These are phyloP conservation scores for Tuber indicum DNA, from an alignment of 495 filamentous ascomycete species.

Conservation along the genomic window DNA sequence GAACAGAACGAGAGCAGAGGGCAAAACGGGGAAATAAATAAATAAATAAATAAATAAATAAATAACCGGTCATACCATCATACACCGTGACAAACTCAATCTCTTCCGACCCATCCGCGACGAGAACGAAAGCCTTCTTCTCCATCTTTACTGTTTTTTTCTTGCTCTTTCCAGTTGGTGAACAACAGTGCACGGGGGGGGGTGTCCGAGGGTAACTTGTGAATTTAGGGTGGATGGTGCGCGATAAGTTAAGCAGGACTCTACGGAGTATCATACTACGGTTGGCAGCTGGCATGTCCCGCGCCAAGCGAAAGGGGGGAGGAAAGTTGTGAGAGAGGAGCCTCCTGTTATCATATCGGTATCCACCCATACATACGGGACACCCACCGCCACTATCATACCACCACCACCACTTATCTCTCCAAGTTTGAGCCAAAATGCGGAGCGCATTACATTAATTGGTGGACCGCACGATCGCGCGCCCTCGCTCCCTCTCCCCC, in stretches of 20 bases:
- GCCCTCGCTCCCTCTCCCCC: neutral
- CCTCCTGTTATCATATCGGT: neutral
- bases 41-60: neutral
- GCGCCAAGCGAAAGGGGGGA: neutral
- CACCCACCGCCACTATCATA: neutral
- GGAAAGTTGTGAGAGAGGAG: neutral
- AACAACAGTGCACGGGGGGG: neutral
- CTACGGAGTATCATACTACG: too few species aligned
- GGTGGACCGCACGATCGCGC: neutral
- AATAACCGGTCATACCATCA: constrained; percentile 16
- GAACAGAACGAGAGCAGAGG: neutral
- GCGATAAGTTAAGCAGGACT: neutral
- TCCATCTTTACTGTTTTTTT: neutral
- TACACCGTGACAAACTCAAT: constrained; percentile 36
- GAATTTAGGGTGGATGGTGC: neutral
- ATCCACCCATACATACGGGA: neutral
- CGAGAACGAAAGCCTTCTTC: constrained; percentile 20
- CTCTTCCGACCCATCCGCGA: constrained; percentile 32
- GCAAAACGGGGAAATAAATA: neutral
- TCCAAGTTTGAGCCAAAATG: neutral
- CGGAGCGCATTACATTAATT: neutral
- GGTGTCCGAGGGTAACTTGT: neutral
- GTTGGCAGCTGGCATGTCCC: neutral
- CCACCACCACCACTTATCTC: neutral
- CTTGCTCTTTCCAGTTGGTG: neutral